Conservation (phyloP, 495 filamentous ascomycete genomes). For the Penicillium macrosclerotiorum region DNA sequence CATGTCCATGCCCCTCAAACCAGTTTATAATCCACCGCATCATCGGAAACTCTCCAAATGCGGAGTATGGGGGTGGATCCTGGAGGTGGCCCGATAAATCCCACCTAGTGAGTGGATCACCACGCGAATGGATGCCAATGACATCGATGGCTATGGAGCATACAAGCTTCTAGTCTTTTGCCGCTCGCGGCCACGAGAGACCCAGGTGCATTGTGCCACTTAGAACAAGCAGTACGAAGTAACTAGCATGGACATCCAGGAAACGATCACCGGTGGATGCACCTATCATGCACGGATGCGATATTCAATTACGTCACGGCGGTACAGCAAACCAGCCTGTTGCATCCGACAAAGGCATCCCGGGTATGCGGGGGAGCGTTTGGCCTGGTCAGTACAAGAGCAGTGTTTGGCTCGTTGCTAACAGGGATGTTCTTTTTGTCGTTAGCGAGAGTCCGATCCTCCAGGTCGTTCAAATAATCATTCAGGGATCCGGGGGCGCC, state of each 20-base stretch:
- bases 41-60: constrained; percentile 5
- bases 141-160: not conserved
- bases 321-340: not conserved
- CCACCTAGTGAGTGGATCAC: constrained; percentile 16
- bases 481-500: not conserved
- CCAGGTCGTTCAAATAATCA: not conserved
- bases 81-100: no score
- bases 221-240: constrained; percentile 8
- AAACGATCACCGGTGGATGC: constrained; percentile 7
- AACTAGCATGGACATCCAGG: not conserved
- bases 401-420: no score
- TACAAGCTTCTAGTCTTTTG: not conserved
- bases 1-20: not conserved
- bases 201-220: not conserved
- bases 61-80: constrained; percentile 10
- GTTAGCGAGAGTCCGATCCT: no score
- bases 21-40: constrained; percentile 1
- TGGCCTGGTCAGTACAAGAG: no score
- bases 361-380: not conserved
- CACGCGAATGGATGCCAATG: constrained; percentile 12
- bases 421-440: no score
- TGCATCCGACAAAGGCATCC: not conserved
- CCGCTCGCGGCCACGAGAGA: not conserved
- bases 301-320: constrained; percentile 10
- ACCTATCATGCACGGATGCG: constrained; percentile 8